Percentiles rank a stretch among this genome's conserved stretches.
Evolutionary conservation across 2,329 filamentous ascomycete species (phyloP).

Genomic region (Aspergillus pseudoglaucus): DNA sequence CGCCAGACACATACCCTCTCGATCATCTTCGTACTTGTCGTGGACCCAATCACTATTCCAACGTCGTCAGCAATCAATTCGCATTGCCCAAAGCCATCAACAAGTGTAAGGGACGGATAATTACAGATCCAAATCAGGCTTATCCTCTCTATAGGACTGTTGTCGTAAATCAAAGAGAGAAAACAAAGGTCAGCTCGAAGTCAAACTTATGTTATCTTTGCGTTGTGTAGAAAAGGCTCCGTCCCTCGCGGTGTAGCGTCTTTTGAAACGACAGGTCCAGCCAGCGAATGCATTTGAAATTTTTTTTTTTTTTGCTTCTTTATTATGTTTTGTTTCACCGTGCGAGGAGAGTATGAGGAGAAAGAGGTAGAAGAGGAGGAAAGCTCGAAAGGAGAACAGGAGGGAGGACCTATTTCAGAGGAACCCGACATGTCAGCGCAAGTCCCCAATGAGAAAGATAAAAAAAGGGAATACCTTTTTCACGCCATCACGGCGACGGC

Average conservation of each 20-base stretch:
- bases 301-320: background rate
- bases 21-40: slow-evolving; percentile 75
- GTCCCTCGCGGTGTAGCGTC: slow-evolving; percentile 18
- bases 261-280: slow-evolving; percentile 13
- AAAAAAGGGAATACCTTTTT: slow-evolving; percentile 64
- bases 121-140: slow-evolving; percentile 42
- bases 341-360: slow-evolving; percentile 16
- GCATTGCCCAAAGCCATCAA: background rate
- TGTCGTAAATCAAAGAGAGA: slow-evolving; percentile 26
- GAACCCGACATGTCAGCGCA: slow-evolving; percentile 8
- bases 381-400: slow-evolving; percentile 30
- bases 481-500: slow-evolving; percentile 69
- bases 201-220: slow-evolving; percentile 29
- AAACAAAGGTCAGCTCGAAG: slow-evolving; percentile 38
- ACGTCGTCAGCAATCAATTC: slow-evolving; percentile 3
- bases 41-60: slow-evolving; percentile 79
- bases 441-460: slow-evolving; percentile 9
- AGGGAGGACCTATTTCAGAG: slow-evolving; percentile 37
- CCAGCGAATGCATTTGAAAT: slow-evolving; percentile 13
- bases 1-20: slow-evolving; percentile 39
- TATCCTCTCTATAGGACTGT: slow-evolving; percentile 42
- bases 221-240: slow-evolving; percentile 18
- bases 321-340: slow-evolving; percentile 25
- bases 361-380: slow-evolving; percentile 13
- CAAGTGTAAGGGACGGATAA: slow-evolving; percentile 6